phyloP scores from a whole-genome alignment of 1,284 basidiomycete genomes.

The Ganoderma meredithae region DNA sequence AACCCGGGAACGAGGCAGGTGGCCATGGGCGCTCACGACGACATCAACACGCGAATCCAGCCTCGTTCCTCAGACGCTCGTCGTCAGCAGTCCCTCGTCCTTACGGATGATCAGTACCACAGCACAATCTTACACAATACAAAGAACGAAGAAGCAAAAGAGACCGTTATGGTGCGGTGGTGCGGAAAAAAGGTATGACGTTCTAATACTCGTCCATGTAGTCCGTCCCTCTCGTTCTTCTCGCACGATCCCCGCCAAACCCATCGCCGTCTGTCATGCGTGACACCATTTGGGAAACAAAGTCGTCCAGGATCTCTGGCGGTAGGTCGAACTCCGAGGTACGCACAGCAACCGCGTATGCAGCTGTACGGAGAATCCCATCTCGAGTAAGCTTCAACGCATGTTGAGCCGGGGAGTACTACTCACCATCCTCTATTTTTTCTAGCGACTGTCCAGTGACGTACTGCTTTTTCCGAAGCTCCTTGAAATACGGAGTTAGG shows the following conservation, averaged over 20 bases:
- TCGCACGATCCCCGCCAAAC: conserved; percentile 23
- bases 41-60: not conserved
- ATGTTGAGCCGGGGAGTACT: not conserved
- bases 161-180: not conserved
- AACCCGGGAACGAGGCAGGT: not conserved
- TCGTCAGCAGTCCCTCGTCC: not conserved
- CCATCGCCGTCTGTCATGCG: conserved; percentile 22
- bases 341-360: conserved; percentile 74
- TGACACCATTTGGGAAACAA: conserved; percentile 58
- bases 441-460: conserved; percentile 87
- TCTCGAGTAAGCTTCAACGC: not conserved
- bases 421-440: conserved; percentile 92
- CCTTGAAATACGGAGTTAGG: conserved; percentile 71
- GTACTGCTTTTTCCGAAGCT: conserved; percentile 87
- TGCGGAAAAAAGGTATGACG: not conserved
- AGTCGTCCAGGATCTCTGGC: conserved; percentile 70
- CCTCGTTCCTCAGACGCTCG: not conserved
- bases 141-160: not conserved
- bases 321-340: conserved; percentile 75
- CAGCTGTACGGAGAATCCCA: conserved; percentile 50
- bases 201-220: conserved; percentile 21
- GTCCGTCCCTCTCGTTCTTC: conserved; percentile 20
- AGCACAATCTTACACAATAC: not conserved
- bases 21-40: not conserved
- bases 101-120: not conserved